Conservation (phyloP, 176 grass and related monocot species). For the Aegilops tauschii region DNA sequence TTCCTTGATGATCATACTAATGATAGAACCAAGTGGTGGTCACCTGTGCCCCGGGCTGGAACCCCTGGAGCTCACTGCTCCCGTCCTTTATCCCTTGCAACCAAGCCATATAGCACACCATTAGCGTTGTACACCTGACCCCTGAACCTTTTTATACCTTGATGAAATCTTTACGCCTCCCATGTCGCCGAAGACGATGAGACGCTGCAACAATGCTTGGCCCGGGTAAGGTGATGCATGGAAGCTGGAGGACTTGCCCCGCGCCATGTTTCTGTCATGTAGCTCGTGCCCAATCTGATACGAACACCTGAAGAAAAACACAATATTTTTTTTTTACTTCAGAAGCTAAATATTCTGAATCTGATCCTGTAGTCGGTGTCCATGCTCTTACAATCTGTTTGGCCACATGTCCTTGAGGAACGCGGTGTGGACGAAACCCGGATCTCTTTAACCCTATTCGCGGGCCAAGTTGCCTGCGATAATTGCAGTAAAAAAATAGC, state of each 20-base stretch:
- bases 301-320: conserved; percentile 41
- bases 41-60: conserved; percentile 41
- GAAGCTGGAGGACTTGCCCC: conserved; percentile 64
- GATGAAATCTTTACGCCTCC: conserved; percentile 13
- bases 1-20: no score
- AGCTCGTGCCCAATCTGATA: conserved; percentile 68
- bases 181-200: conserved; percentile 84
- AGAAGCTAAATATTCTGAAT: no score
- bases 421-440: conserved; percentile 78
- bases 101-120: neutral
- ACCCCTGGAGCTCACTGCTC: conserved; percentile 61
- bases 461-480: conserved; percentile 58
- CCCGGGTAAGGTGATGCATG: conserved; percentile 63
- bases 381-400: conserved; percentile 50
- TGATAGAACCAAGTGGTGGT: no score
- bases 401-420: conserved; percentile 87
- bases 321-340: no score
- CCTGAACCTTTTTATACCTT: neutral
- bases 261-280: conserved; percentile 40
- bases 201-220: conserved; percentile 59
- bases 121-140: no score
- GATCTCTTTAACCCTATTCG: conserved; percentile 73
- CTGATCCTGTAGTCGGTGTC: neutral
- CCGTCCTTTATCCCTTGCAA: conserved; percentile 42
- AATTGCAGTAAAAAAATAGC: neutral